Evolutionary conservation across 208 protist genomes (phyloP), one percentile per base, ranked within the genome.

Genomic region (Entamoeba invadens): DNA sequence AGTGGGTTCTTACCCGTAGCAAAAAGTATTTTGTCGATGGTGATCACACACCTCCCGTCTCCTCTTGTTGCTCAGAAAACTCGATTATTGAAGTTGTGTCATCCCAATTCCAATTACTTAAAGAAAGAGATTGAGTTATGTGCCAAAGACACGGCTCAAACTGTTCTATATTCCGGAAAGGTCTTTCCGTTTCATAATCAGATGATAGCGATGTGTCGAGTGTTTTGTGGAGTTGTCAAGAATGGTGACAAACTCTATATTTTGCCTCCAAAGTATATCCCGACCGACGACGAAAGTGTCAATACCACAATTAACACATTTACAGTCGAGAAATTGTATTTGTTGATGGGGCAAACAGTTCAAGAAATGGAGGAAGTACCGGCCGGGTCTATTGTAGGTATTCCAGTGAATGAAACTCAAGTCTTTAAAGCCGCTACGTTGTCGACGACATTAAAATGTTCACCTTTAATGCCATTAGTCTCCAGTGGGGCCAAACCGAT

Each of bases 401-500:
- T 93, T 45, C 38, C 8, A 10, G 77, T 91, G 16, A n/a, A 14
- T 87, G 57, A 35, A 87, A 4, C 38, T 87, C 31, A 87, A 42
- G 25, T 87, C 6, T 87, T 87, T 87, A 45, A 42, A 4, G 42
- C 31, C 12, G 38, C 31, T 16, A 45, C 38, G 4, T 91, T 91
- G 45, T 44, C 8, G 16, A 31, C 38, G 0, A 31, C 77, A 45
- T 16, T 91, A 38, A 8, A 91, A 45, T 91, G 77, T 44, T 31
- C 38, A 31, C 97, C 97, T 31, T 95, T 97, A 16, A 97, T 99
- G 4, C 35, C 94, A 35, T 38, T 93, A 45, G 31, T 92, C 5
- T 45, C 31, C 16, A 14, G 44, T 50, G 98, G 98, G 31, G 95
- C 99, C 14, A 97, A 98, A 92, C 97, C 98, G 45, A 95, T 97